Percentiles rank a stretch among this genome's conserved stretches.
Evolutionary conservation across 2,329 filamentous ascomycete genomes (phyloP).

Genomic region (Colletotrichum tofieldiae): DNA sequence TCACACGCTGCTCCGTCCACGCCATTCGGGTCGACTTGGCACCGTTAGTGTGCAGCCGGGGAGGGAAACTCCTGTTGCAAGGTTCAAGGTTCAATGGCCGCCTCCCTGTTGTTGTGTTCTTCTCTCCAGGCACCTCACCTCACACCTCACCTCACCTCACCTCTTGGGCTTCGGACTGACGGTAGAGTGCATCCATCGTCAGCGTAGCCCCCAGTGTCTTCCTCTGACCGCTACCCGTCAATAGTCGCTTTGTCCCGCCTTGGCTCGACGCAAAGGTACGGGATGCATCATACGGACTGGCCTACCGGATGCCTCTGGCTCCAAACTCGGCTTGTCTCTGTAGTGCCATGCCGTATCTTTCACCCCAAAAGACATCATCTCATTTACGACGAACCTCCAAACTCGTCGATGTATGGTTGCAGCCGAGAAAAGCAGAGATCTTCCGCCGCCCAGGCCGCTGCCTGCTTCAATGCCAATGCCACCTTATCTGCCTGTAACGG

Average conservation of each 20-base stretch:
- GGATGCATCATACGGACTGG: too few relatives aligned
- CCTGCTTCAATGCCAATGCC: slow-evolving; percentile 26
- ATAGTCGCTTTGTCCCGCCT: slow-evolving; percentile 23
- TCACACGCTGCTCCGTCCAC: slow-evolving; percentile 12
- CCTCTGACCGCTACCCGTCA: slow-evolving; percentile 4
- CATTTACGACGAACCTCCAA: neutral
- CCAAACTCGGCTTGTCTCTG: neutral
- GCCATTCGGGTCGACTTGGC: slow-evolving; percentile 32
- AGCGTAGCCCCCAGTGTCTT: neutral
- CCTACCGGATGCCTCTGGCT: neutral
- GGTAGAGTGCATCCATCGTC: neutral
- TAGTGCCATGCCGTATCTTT: neutral
- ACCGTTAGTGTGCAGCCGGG: slow-evolving; percentile 35
- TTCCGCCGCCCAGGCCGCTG: slow-evolving; percentile 29
- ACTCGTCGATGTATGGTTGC: slow-evolving; percentile 15
- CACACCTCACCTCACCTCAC: neutral
- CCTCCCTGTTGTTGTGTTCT: neutral
- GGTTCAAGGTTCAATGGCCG: slow-evolving; percentile 23
- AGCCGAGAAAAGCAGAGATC: slow-evolving; percentile 27
- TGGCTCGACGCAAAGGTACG: slow-evolving; percentile 14
- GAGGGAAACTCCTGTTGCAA: slow-evolving; percentile 28
- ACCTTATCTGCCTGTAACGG: slow-evolving; percentile 27
- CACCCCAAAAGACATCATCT: neutral
- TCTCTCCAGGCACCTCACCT: neutral
- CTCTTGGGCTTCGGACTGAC: neutral